phyloP scores from a whole-genome alignment of 1,284 basidiomycete species.

The Pascua guehoae region DNA sequence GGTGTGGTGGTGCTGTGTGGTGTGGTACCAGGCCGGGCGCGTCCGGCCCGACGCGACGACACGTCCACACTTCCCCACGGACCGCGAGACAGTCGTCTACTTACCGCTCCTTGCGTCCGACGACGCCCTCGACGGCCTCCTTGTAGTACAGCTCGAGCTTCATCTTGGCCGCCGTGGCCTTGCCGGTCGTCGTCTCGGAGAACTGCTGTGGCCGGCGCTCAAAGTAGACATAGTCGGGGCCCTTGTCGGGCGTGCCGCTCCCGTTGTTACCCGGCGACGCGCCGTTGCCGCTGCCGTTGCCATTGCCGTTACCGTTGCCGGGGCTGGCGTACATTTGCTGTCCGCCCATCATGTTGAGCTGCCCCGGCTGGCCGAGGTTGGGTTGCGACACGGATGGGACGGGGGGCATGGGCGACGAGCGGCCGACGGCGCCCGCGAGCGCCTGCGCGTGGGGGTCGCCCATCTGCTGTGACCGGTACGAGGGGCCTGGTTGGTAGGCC shows the following conservation, averaged over 20 bases:
- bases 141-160: slow-evolving; percentile 98
- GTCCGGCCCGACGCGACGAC: not conserved
- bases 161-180: slow-evolving; percentile 91
- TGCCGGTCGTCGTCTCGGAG: slow-evolving; percentile 81
- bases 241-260: slow-evolving; percentile 38
- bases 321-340: slow-evolving; percentile 2
- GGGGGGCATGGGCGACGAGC: slow-evolving; percentile 37
- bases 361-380: slow-evolving; percentile 39
- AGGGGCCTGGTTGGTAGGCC: slow-evolving; percentile 30
- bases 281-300: slow-evolving; percentile 4
- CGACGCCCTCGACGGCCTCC: slow-evolving; percentile 84
- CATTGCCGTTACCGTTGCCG: not conserved
- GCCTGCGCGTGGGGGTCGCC: slow-evolving; percentile 18
- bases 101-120: slow-evolving; percentile 79
- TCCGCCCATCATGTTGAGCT: slow-evolving; percentile 8
- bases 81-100: too few species aligned
- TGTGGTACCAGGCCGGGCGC: too few species aligned
- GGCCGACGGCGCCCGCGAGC: slow-evolving; percentile 19
- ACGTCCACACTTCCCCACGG: too few species aligned
- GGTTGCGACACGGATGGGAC: slow-evolving; percentile 30
- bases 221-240: slow-evolving; percentile 87
- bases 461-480: slow-evolving; percentile 14
- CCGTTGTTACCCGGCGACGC: slow-evolving; percentile 1
- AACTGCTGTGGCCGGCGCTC: slow-evolving; percentile 80
- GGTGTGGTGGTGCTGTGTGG: not conserved